Percentiles rank a stretch among this genome's conserved stretches.
Conservation (phyloP, 2,329 filamentous ascomycete species). For the Hypoxylon sp. region DNA sequence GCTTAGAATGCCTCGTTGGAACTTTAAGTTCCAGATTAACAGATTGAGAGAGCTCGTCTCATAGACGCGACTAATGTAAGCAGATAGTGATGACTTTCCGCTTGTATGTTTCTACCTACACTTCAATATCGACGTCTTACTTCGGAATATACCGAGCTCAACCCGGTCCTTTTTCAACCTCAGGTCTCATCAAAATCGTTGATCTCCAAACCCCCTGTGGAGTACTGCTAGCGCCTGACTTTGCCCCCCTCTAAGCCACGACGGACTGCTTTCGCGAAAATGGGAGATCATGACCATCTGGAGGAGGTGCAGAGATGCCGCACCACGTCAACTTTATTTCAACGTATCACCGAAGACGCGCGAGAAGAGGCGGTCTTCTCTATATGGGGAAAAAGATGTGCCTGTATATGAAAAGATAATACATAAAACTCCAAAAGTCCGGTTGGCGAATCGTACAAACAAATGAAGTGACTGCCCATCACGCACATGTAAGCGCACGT, state of each 20-base stretch:
- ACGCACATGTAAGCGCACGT: neutral
- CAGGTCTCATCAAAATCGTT: neutral
- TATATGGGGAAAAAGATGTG: neutral
- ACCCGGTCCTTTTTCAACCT: neutral
- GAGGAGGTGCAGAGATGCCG: slow-evolving; percentile 15
- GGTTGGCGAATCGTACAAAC: slow-evolving; percentile 6
- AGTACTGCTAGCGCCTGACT: slow-evolving; percentile 5
- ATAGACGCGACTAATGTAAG: too few species aligned
- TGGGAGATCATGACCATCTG: slow-evolving; percentile 26
- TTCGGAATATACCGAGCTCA: neutral
- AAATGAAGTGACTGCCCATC: neutral
- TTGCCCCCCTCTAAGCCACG: slow-evolving; percentile 2
- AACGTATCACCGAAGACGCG: slow-evolving; percentile 7
- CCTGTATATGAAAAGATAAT: neutral
- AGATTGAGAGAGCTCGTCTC: neutral
- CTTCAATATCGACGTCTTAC: neutral
- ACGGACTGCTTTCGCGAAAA: slow-evolving; percentile 7
- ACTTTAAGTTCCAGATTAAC: neutral
- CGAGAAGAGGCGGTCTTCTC: neutral
- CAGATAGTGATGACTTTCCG: neutral
- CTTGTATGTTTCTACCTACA: neutral
- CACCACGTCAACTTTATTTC: slow-evolving; percentile 20
- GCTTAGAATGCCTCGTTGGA: too few species aligned
- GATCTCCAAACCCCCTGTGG: slow-evolving; percentile 8
- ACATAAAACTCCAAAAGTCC: slow-evolving; percentile 25